Evolutionary conservation across 371 early-diverging fungal species (phyloP).

Genomic region (Actinomortierella ambigua): DNA sequence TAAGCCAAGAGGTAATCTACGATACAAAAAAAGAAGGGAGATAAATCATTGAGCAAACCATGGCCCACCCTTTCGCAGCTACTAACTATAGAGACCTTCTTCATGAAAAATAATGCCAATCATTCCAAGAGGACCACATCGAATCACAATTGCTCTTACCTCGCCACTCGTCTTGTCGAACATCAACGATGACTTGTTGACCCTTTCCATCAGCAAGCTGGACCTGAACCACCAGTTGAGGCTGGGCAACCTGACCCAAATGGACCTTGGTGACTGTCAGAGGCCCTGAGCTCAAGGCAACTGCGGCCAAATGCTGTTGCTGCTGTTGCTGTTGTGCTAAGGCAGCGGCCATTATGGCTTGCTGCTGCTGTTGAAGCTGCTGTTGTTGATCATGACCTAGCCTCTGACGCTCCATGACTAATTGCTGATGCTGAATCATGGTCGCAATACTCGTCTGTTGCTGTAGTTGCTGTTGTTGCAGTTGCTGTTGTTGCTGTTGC

Average conservation of each 20-base stretch:
- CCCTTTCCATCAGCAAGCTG: slow-evolving; percentile 34
- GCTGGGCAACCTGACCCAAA: slow-evolving; percentile 14
- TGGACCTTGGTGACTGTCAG: slow-evolving; percentile 33
- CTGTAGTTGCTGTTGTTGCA: slow-evolving; percentile 24
- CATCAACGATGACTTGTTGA: slow-evolving; percentile 36
- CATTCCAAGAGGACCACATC: no score
- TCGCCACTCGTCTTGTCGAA: slow-evolving; percentile 53
- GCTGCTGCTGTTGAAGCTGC: slow-evolving; percentile 28
- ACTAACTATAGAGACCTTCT: no score
- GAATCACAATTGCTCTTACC: slow-evolving; percentile 32
- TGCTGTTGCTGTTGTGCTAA: slow-evolving; percentile 16
- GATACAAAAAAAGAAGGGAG: slow-evolving; percentile 12
- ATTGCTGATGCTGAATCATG: slow-evolving; percentile 46
- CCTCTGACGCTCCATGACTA: slow-evolving; percentile 28
- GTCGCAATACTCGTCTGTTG: slow-evolving; percentile 22
- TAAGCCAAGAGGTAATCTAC: slow-evolving; percentile 68
- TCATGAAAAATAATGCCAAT: no score
- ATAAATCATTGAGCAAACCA: slow-evolving; percentile 10
- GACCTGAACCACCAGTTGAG: slow-evolving; percentile 30
- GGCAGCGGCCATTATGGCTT: slow-evolving; percentile 6
- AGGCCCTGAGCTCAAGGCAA: slow-evolving; percentile 18
- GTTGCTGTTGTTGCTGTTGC: slow-evolving; percentile 48
- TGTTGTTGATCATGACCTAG: slow-evolving; percentile 32
- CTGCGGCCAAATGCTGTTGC: slow-evolving; percentile 19
- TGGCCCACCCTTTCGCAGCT: no score